Conservation (phyloP, 2,329 filamentous ascomycete genomes). For the Alternaria viburni region DNA sequence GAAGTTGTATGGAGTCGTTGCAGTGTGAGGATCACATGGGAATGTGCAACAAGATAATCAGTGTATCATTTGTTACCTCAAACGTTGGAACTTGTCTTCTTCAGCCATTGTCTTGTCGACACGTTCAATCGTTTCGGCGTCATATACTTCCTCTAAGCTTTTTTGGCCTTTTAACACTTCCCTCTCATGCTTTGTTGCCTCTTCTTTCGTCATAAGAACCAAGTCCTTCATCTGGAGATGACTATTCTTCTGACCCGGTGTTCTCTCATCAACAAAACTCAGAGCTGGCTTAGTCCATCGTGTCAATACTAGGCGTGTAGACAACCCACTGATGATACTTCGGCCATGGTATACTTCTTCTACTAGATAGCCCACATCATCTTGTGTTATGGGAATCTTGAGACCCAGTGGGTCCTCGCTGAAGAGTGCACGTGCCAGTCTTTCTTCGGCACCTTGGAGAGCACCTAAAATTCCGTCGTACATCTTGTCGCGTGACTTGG, state of each 20-base stretch:
- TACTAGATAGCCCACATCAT: conserved; percentile 84
- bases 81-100: conserved; percentile 63
- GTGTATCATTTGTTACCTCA: conserved; percentile 45
- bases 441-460: conserved; percentile 80
- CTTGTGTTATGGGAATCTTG: conserved; percentile 76
- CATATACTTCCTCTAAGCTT: conserved; percentile 75
- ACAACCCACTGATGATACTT: conserved; percentile 81
- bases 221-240: conserved; percentile 72
- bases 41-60: background rate
- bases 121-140: conserved; percentile 66
- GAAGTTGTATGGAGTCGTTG: background rate
- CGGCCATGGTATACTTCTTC: conserved; percentile 88
- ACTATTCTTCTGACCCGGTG: conserved; percentile 79
- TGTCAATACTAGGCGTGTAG: conserved; percentile 78
- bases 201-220: conserved; percentile 93
- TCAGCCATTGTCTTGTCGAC: conserved; percentile 73
- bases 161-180: conserved; percentile 74
- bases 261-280: conserved; percentile 69
- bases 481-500: conserved; percentile 86
- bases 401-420: conserved; percentile 70
- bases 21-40: background rate
- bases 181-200: conserved; percentile 79
- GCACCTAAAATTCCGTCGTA: conserved; percentile 82
- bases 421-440: conserved; percentile 65
- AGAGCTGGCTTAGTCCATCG: conserved; percentile 74